Conservation (phyloP, 306 rosid species). For the Corylus americana region DNA sequence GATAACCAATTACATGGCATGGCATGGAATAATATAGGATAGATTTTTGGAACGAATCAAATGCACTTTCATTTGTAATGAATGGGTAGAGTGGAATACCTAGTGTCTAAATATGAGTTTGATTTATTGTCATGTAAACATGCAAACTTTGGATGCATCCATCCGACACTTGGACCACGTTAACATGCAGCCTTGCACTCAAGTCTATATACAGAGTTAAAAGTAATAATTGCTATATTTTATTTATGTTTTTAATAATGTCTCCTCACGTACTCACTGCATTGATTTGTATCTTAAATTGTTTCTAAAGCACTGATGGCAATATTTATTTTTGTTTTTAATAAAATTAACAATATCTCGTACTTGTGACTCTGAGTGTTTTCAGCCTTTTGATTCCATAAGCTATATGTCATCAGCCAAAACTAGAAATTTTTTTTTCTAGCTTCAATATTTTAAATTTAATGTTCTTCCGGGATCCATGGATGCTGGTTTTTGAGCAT, state of each 20-base stretch:
- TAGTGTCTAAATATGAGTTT: not conserved
- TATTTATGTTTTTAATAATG: not conserved
- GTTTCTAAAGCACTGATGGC: not conserved
- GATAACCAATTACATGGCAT: not conserved
- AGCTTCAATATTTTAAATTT: not conserved
- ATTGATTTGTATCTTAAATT: not conserved
- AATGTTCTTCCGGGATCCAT: not conserved
- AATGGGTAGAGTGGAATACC: not conserved
- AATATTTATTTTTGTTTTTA: not conserved
- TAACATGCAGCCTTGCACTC: not conserved
- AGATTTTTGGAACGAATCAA: not conserved
- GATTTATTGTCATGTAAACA: not conserved
- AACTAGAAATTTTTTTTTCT: not conserved
- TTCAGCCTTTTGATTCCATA: not conserved
- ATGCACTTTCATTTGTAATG: not conserved
- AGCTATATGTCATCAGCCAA: not conserved
- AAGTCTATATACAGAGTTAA: not conserved
- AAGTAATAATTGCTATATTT: not conserved
- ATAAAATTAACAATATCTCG: not conserved
- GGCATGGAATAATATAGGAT: not conserved
- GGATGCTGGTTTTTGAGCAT: constrained; percentile 3
- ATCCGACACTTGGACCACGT: not conserved
- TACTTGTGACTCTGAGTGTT: not conserved
- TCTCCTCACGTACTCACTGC: not conserved
- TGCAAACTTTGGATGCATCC: not conserved